Percentiles rank a stretch among this genome's conserved stretches.
Evolutionary conservation across 2,329 filamentous ascomycete genomes (phyloP).

Genomic region (Ambrosiella cleistominuta): DNA sequence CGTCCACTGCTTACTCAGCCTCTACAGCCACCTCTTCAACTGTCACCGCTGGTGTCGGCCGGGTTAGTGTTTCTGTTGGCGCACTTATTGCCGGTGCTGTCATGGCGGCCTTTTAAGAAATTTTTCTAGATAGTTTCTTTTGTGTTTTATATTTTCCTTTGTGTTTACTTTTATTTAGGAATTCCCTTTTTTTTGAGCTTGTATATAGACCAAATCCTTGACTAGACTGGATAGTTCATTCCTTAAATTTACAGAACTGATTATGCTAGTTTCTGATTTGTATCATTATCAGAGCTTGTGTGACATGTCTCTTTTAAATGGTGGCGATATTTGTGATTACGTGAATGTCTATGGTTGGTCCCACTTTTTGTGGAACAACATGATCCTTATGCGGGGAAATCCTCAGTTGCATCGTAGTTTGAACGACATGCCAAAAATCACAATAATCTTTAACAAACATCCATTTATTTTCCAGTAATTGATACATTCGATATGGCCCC

Average conservation of each 20-base stretch:
- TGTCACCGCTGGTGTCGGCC: background rate
- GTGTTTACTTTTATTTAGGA: background rate
- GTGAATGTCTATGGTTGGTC: too few species aligned
- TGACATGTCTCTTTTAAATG: too few species aligned
- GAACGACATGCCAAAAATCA: background rate
- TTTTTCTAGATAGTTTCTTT: background rate
- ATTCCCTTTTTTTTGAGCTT: too few species aligned
- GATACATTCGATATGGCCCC: background rate
- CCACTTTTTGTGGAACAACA: too few species aligned
- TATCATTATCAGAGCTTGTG: too few species aligned
- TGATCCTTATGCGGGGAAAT: too few species aligned
- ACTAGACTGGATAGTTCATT: too few species aligned
- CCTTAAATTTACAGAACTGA: too few species aligned
- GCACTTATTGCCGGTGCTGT: background rate
- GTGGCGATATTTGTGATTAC: too few species aligned
- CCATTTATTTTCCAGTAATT: background rate
- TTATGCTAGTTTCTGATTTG: too few species aligned
- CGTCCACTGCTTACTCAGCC: background rate
- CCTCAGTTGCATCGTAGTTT: too few species aligned
- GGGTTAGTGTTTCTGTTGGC: background rate
- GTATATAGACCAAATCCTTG: too few species aligned
- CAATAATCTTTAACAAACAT: background rate
- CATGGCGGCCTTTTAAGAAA: background rate
- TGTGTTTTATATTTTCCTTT: background rate
- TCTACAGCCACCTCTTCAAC: background rate